A percentile compares a stretch with the other conserved stretches of the same genome.
These are phyloP conservation scores for Salvia miltiorrhiza DNA, from an alignment of 257 asterid species.

Conservation along the genomic window DNA sequence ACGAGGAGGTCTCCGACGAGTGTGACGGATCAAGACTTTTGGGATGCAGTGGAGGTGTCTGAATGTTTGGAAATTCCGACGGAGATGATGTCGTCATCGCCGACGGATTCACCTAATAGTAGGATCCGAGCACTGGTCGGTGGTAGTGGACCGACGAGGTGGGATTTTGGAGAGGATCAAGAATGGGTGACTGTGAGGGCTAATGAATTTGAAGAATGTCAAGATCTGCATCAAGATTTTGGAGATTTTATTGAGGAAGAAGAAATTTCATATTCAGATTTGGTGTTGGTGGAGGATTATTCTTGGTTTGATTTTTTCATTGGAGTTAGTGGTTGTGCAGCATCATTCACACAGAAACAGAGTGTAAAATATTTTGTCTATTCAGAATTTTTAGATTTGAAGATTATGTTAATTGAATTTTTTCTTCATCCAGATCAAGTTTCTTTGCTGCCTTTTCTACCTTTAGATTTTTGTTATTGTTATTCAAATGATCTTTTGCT, in stretches of 20 bases:
- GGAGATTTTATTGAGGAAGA: constrained; percentile 25
- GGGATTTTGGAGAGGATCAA: constrained; percentile 38
- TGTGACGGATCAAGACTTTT: constrained; percentile 57
- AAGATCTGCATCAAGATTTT: constrained; percentile 1
- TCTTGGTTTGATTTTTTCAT: constrained; percentile 22
- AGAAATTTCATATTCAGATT: constrained; percentile 20
- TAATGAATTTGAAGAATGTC: constrained; percentile 32
- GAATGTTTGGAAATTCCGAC: constrained; percentile 17
- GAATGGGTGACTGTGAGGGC: constrained; percentile 68
- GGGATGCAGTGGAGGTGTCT: constrained; percentile 58
- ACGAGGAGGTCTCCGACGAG: constrained; percentile 66
- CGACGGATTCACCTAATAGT: constrained; percentile 32
- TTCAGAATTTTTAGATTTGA: constrained; percentile 11
- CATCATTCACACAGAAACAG: constrained; percentile 1
- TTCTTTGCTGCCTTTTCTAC: background rate
- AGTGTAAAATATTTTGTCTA: constrained; percentile 26
- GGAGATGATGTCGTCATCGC: background rate
- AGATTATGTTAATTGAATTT: constrained; percentile 22
- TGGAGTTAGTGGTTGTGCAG: background rate
- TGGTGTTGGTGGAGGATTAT: constrained; percentile 21
- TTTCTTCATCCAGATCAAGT: constrained; percentile 18
- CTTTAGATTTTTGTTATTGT: background rate
- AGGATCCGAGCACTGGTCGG: constrained; percentile 45
- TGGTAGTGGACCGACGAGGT: constrained; percentile 1
- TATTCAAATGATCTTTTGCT: too few species aligned